These are phyloP conservation scores for Iodosphaeria phyllophila DNA, from an alignment of 2,329 filamentous ascomycete genomes.

Conservation along the genomic window DNA sequence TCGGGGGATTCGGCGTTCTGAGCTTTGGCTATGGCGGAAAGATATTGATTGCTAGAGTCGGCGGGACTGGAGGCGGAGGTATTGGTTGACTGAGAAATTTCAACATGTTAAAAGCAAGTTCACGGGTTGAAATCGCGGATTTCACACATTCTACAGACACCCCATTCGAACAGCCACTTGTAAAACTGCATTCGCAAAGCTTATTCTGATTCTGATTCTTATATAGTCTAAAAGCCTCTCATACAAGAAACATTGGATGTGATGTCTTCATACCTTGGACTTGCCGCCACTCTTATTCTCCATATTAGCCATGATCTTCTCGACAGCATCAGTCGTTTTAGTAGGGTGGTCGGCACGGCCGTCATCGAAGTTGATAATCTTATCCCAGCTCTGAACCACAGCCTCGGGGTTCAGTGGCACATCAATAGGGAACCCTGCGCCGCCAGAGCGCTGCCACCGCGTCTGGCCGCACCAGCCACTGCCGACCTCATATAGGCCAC, in stretches of 20 bases:
- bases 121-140: too few relatives aligned
- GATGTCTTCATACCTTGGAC: constrained; percentile 36
- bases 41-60: constrained; percentile 40
- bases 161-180: too few relatives aligned
- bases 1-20: constrained; percentile 37
- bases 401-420: constrained; percentile 69
- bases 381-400: constrained; percentile 55
- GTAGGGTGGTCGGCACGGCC: constrained; percentile 74
- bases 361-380: constrained; percentile 75
- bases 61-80: constrained; percentile 2
- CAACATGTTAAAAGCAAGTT: too few relatives aligned
- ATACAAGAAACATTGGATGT: constrained; percentile 11
- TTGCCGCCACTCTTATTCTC: constrained; percentile 50
- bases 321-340: constrained; percentile 56
- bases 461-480: constrained; percentile 86
- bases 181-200: too few relatives aligned
- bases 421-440: constrained; percentile 81
- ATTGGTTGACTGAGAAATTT: constrained; percentile 3
- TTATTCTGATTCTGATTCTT: too few relatives aligned
- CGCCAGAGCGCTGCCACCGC: constrained; percentile 83
- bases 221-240: constrained; percentile 9
- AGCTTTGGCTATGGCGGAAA: constrained; percentile 59
- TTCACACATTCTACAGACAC: too few relatives aligned
- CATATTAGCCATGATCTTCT: constrained; percentile 67
- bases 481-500: constrained; percentile 83